Percentiles rank a stretch among this genome's conserved stretches.
Conservation (phyloP, 2,329 filamentous ascomycete genomes). For the Clarireedia homoeocarpa region DNA sequence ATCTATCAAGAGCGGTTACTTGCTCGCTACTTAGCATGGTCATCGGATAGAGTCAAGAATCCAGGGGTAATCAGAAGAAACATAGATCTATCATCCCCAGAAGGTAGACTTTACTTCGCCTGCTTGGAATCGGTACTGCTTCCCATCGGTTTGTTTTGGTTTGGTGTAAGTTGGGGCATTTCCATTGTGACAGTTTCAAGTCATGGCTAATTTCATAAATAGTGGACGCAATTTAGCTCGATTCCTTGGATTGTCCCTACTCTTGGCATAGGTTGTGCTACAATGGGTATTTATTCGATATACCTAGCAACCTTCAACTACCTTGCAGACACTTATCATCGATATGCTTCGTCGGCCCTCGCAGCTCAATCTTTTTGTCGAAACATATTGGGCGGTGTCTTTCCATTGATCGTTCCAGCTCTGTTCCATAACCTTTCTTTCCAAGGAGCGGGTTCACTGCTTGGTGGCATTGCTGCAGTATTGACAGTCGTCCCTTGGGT, state of each 20-base stretch:
- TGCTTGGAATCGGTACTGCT: conserved; percentile 70
- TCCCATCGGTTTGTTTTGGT: conserved; percentile 69
- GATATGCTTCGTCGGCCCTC: conserved; percentile 76
- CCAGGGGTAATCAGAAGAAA: conserved; percentile 13
- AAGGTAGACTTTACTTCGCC: conserved; percentile 74
- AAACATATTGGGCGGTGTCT: conserved; percentile 73
- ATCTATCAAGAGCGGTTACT: conserved; percentile 67
- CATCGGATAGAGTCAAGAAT: conserved; percentile 12
- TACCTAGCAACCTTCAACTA: conserved; percentile 92
- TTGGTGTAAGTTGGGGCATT: not conserved
- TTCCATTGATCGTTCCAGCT: conserved; percentile 66
- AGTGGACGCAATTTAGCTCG: conserved; percentile 55
- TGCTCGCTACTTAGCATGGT: conserved; percentile 34
- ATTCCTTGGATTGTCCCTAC: conserved; percentile 67
- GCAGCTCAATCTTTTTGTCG: conserved; percentile 82
- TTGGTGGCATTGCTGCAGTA: conserved; percentile 59
- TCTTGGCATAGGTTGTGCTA: conserved; percentile 64
- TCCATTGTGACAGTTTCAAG: no score
- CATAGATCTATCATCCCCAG: conserved; percentile 45
- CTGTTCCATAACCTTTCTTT: conserved; percentile 70
- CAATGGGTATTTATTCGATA: conserved; percentile 78
- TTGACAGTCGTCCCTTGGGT: conserved; percentile 85
- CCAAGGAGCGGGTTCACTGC: conserved; percentile 60
- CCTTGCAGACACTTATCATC: conserved; percentile 78
- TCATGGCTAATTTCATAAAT: conserved; percentile 34